phyloP scores from a whole-genome alignment of 2,329 filamentous ascomycete genomes.

The Alternaria sp. region DNA sequence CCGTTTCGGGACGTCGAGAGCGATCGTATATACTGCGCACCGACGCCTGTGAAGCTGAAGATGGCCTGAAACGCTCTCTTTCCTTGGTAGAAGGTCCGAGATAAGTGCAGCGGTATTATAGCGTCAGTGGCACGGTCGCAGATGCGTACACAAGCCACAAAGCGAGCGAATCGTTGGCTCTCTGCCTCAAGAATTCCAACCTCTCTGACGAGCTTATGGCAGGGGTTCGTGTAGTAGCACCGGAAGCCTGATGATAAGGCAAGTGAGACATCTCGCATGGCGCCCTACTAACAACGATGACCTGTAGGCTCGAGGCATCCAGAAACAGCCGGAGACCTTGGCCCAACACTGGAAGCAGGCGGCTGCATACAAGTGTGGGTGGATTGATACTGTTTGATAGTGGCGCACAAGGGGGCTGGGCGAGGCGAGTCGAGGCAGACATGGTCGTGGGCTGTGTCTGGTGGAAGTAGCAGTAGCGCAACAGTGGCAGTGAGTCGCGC shows the following conservation, averaged over 20 bases:
- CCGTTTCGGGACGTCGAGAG: conserved; percentile 20
- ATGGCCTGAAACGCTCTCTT: not conserved
- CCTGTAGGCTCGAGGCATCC: not conserved
- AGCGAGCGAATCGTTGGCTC: not conserved
- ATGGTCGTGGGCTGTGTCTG: not conserved
- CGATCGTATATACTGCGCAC: conserved; percentile 3
- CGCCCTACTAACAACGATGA: not conserved
- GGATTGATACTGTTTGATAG: not conserved
- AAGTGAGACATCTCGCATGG: not conserved
- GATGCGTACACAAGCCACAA: not conserved
- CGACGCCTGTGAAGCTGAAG: not conserved
- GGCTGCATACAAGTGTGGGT: not conserved
- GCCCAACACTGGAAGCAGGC: not conserved
- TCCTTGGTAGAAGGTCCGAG: not conserved
- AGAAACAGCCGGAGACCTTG: not conserved
- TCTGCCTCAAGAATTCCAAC: not conserved
- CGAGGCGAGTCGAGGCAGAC: not conserved
- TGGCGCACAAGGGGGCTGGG: not conserved
- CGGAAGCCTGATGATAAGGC: not conserved
- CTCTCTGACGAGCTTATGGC: not conserved
- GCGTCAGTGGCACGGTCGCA: not conserved
- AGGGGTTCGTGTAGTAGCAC: not conserved
- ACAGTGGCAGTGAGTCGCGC: not conserved
- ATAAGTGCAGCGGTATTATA: not conserved
- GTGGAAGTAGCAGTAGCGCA: not conserved